phyloP scores from a whole-genome alignment of 2,329 filamentous ascomycete species.

The Monosporascus sp. region DNA sequence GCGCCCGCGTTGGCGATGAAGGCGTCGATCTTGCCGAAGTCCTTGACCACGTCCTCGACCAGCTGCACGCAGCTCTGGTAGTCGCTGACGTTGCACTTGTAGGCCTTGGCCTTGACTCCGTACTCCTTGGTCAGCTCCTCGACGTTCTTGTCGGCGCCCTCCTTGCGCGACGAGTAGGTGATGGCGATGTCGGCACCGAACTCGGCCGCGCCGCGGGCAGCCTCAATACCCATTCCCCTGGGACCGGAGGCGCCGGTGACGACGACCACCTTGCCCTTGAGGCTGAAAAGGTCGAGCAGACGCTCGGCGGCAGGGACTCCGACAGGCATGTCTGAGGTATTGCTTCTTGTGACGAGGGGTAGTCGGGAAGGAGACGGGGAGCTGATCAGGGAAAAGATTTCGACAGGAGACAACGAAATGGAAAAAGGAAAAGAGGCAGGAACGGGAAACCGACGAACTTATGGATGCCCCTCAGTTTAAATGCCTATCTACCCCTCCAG shows the following conservation, averaged over 20 bases:
- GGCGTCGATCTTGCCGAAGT: slow-evolving; percentile 70
- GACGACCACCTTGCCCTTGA: slow-evolving; percentile 69
- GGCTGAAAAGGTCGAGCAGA: slow-evolving; percentile 63
- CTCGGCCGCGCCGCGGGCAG: slow-evolving; percentile 65
- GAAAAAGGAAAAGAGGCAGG: no score
- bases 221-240: slow-evolving; percentile 64
- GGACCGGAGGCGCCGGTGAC: slow-evolving; percentile 66
- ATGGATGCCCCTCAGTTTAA: no score
- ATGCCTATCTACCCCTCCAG: no score
- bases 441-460: no score
- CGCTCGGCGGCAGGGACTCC: slow-evolving; percentile 50
- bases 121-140: slow-evolving; percentile 60
- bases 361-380: no score
- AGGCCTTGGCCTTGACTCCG: slow-evolving; percentile 61
- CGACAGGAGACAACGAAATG: no score
- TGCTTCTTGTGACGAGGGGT: no score
- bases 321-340: slow-evolving; percentile 42
- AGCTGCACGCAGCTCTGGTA: slow-evolving; percentile 46
- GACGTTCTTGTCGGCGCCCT: slow-evolving; percentile 62
- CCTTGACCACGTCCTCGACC: slow-evolving; percentile 59
- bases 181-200: slow-evolving; percentile 66
- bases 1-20: slow-evolving; percentile 71
- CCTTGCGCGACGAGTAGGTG: slow-evolving; percentile 67
- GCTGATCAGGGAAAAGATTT: no score
- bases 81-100: slow-evolving; percentile 54